Evolutionary conservation across 176 grass and related monocot genomes (phyloP).

Genomic region (Juncus inflexus): DNA sequence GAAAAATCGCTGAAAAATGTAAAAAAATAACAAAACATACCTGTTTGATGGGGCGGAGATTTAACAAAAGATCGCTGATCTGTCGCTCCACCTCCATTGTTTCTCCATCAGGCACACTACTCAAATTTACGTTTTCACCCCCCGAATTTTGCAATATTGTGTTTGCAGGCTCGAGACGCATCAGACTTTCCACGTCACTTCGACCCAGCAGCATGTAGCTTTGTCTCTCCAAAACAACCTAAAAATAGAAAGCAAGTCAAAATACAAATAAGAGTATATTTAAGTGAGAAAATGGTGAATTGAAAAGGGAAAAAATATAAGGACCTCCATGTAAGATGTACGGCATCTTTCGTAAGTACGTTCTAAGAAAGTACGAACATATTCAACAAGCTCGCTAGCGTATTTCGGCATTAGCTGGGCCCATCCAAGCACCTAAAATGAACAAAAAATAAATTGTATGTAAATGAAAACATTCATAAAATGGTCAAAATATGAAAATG

Average conservation of each 20-base stretch:
- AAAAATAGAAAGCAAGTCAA: conserved; percentile 10
- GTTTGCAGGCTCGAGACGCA: conserved; percentile 78
- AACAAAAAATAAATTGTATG: conserved; percentile 32
- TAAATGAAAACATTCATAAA: conserved; percentile 31
- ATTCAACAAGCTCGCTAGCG: conserved; percentile 89
- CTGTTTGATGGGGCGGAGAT: conserved; percentile 92
- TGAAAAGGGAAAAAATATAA: background rate
- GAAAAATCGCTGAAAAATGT: conserved; percentile 1
- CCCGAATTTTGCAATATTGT: conserved; percentile 53
- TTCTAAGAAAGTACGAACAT: conserved; percentile 89
- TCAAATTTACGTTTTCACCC: conserved; percentile 35
- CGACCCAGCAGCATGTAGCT: conserved; percentile 92
- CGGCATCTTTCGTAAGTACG: conserved; percentile 93
- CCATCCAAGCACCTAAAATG: conserved; percentile 78
- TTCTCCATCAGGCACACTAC: conserved; percentile 49
- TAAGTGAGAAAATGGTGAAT: background rate
- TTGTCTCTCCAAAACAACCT: conserved; percentile 97
- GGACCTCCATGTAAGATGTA: conserved; percentile 95
- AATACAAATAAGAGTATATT: conserved; percentile 8
- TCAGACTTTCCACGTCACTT: conserved; percentile 93
- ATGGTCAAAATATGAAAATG: background rate
- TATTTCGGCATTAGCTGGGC: conserved; percentile 93
- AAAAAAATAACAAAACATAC: conserved; percentile 35
- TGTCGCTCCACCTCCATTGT: conserved; percentile 76
- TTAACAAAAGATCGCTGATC: conserved; percentile 79